Conservation (phyloP, 768 basidiomycete species). For the Kwoniella pini region DNA sequence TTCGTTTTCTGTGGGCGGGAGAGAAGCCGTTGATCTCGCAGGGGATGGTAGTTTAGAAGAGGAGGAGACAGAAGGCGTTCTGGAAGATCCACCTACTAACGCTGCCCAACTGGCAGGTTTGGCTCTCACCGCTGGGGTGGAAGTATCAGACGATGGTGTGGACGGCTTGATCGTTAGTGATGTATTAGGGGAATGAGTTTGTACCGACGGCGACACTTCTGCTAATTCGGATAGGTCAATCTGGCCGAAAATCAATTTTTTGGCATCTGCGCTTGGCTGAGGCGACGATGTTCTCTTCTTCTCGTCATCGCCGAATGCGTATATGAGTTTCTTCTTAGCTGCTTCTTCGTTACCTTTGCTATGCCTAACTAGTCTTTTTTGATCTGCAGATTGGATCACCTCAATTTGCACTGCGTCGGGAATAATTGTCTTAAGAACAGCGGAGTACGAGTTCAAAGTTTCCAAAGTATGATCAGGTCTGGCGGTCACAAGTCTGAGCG, state of each 20-base stretch:
- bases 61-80: slow-evolving; percentile 19
- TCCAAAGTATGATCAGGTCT: slow-evolving; percentile 7
- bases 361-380: slow-evolving; percentile 11
- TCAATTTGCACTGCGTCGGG: slow-evolving; percentile 14
- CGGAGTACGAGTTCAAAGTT: slow-evolving; percentile 19
- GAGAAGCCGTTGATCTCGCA: slow-evolving; percentile 23
- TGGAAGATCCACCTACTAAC: slow-evolving; percentile 20
- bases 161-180: not conserved
- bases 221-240: slow-evolving; percentile 4
- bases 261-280: not conserved
- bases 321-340: slow-evolving; percentile 18
- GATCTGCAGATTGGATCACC: not conserved
- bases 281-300: not conserved
- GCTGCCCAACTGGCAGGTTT: slow-evolving; percentile 49
- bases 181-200: not conserved
- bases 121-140: slow-evolving; percentile 17
- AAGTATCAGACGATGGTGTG: slow-evolving; percentile 12
- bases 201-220: not conserved
- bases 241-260: slow-evolving; percentile 7
- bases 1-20: slow-evolving; percentile 21
- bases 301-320: slow-evolving; percentile 10
- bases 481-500: slow-evolving; percentile 4
- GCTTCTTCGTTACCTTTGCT: slow-evolving; percentile 24
- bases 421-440: not conserved
- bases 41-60: slow-evolving; percentile 36